phyloP scores from a whole-genome alignment of 129 eudicot species.

The Pseudognaphalium luteoalbum region DNA sequence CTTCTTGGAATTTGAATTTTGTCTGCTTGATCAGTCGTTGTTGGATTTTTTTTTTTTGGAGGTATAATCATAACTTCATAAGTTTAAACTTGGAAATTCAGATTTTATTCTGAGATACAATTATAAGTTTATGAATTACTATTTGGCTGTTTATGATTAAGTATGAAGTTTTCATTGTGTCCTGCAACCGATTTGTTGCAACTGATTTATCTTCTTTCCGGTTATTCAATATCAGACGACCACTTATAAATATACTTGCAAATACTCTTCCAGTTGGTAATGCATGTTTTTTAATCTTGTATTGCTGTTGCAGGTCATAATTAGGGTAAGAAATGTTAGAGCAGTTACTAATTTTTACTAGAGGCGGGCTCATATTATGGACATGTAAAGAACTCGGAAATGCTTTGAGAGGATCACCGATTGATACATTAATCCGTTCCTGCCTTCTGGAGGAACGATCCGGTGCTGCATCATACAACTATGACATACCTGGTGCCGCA shows the following conservation, averaged over 20 bases:
- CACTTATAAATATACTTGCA: no score
- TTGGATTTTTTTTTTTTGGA: not conserved
- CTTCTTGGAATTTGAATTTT: no score
- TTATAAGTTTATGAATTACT: not conserved
- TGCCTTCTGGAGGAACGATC: conserved; percentile 96
- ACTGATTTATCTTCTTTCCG: not conserved
- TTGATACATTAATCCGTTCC: conserved; percentile 81
- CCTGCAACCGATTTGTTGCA: no score
- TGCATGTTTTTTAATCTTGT: no score
- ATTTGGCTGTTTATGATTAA: not conserved
- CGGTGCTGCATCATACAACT: conserved; percentile 81
- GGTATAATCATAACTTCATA: not conserved
- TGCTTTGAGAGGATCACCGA: conserved; percentile 85
- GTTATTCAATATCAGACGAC: not conserved
- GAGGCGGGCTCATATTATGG: conserved; percentile 98
- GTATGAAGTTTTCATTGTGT: not conserved
- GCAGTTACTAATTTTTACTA: conserved; percentile 81
- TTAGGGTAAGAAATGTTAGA: conserved; percentile 67
- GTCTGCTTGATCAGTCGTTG: not conserved
- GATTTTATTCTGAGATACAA: not conserved
- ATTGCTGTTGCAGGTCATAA: not conserved
- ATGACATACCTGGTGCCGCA: conserved; percentile 84
- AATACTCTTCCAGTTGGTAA: no score
- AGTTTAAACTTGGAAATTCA: not conserved
- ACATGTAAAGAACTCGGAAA: conserved; percentile 92